These are phyloP conservation scores for Parasarocladium wereldwijsianum DNA, from an alignment of 2,329 filamentous ascomycete species.

Conservation along the genomic window DNA sequence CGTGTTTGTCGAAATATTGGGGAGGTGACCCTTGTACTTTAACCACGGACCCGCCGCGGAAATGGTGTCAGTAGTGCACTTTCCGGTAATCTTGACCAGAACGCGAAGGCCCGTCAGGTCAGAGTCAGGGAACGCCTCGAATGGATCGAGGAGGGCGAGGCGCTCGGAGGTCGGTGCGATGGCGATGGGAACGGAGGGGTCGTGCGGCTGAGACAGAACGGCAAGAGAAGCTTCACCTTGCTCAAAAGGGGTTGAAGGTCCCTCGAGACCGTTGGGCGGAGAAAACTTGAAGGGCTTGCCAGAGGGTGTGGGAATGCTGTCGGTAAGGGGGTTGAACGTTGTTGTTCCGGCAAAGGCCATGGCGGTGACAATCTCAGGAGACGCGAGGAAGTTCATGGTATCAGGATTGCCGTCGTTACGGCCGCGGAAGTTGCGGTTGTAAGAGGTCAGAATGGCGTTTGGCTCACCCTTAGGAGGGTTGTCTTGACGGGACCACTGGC, in stretches of 20 bases:
- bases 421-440: constrained; percentile 96
- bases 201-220: constrained; percentile 57
- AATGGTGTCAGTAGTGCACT: constrained; percentile 98
- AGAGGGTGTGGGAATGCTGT: constrained; percentile 64
- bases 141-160: constrained; percentile 82
- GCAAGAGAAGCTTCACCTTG: constrained; percentile 61
- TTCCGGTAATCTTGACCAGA: constrained; percentile 90
- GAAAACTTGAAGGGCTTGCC: constrained; percentile 77
- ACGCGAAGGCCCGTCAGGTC: constrained; percentile 71
- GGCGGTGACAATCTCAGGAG: constrained; percentile 90
- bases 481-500: constrained; percentile 90
- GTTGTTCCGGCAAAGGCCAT: constrained; percentile 88
- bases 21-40: constrained; percentile 97
- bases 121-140: constrained; percentile 61
- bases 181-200: constrained; percentile 55
- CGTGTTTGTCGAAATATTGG: constrained; percentile 96
- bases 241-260: constrained; percentile 53
- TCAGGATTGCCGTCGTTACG: constrained; percentile 93
- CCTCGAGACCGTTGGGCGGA: constrained; percentile 57
- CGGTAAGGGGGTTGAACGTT: constrained; percentile 91
- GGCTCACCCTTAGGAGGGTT: constrained; percentile 67
- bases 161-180: constrained; percentile 82
- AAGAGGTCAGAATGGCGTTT: constrained; percentile 93
- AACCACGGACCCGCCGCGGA: constrained; percentile 94
- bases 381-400: constrained; percentile 98